Conservation (phyloP, 2,329 filamentous ascomycete genomes). For the Ophiostoma montium region DNA sequence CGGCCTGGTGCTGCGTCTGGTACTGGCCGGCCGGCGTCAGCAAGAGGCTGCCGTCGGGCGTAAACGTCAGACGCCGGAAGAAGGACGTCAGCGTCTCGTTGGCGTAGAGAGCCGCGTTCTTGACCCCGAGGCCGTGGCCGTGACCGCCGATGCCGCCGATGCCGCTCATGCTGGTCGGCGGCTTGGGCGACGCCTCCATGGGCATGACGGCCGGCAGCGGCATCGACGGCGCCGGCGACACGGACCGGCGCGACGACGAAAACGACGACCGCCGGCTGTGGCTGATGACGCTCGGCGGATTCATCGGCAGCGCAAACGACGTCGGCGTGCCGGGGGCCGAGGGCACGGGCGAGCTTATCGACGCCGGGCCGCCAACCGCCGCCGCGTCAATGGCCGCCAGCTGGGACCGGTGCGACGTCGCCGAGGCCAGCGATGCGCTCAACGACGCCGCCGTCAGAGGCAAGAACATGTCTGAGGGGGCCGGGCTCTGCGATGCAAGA, state of each 20-base stretch:
- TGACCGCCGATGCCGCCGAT: constrained; percentile 5
- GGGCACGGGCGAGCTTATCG: constrained; percentile 60
- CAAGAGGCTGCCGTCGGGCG: constrained; percentile 84
- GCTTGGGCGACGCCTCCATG: constrained; percentile 75
- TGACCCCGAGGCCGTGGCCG: constrained; percentile 42
- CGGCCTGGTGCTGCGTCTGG: constrained; percentile 57
- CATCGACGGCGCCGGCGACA: constrained; percentile 84
- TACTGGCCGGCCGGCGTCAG: constrained; percentile 94
- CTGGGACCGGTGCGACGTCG: constrained; percentile 39
- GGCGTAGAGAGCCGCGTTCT: constrained; percentile 82
- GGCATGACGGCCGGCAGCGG: constrained; percentile 92
- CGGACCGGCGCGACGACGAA: constrained; percentile 70
- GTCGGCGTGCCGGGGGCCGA: constrained; percentile 91
- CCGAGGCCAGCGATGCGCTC: background rate
- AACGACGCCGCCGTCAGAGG: background rate
- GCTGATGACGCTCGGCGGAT: constrained; percentile 76
- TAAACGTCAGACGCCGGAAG: constrained; percentile 85
- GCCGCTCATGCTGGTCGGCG: constrained; percentile 32
- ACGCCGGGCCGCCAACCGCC: constrained; percentile 26
- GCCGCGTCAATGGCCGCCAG: constrained; percentile 39
- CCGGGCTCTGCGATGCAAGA: constrained; percentile 84
- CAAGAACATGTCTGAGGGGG: constrained; percentile 57
- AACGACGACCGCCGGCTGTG: constrained; percentile 94
- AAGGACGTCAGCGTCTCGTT: constrained; percentile 97
- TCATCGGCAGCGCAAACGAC: constrained; percentile 83